Percentiles rank a stretch among this genome's conserved stretches.
These are phyloP conservation scores for Catharanthus roseus DNA, from an alignment of 257 asterid genomes.

Conservation along the genomic window DNA sequence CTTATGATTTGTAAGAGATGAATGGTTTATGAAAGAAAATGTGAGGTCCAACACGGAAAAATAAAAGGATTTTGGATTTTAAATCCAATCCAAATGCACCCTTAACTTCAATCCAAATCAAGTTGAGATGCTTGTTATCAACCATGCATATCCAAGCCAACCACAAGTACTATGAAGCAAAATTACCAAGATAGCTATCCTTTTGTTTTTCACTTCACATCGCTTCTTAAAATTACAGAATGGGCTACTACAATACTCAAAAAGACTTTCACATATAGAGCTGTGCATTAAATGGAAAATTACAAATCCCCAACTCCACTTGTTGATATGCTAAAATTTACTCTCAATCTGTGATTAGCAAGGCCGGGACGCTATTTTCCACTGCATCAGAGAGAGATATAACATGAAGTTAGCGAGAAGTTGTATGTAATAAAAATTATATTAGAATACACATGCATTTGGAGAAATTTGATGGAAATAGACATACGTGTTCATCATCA, in stretches of 20 bases:
- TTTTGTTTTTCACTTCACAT: background rate
- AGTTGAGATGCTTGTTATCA: too few relatives aligned
- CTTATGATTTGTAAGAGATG: too few relatives aligned
- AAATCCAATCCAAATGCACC: too few relatives aligned
- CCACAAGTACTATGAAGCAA: background rate
- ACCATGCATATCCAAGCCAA: background rate
- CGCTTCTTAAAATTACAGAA: background rate
- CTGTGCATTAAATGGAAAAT: background rate
- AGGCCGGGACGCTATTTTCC: conserved; percentile 4
- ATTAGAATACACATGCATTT: background rate
- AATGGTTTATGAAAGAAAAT: too few relatives aligned
- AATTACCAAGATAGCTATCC: too few relatives aligned
- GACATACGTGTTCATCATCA: conserved; percentile 51
- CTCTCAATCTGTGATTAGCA: background rate
- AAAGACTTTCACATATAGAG: background rate
- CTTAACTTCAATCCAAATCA: too few relatives aligned
- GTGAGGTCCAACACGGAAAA: too few relatives aligned
- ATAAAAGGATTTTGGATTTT: too few relatives aligned
- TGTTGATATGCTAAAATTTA: background rate
- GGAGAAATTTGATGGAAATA: background rate
- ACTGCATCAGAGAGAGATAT: background rate
- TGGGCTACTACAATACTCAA: background rate
- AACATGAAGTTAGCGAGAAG: background rate
- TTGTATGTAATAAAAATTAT: background rate
- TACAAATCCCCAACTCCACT: too few relatives aligned